Evolutionary conservation across 2,329 filamentous ascomycete species (phyloP), one percentile per base, ranked within the genome.

Genomic region (Aspergillus awamori): DNA sequence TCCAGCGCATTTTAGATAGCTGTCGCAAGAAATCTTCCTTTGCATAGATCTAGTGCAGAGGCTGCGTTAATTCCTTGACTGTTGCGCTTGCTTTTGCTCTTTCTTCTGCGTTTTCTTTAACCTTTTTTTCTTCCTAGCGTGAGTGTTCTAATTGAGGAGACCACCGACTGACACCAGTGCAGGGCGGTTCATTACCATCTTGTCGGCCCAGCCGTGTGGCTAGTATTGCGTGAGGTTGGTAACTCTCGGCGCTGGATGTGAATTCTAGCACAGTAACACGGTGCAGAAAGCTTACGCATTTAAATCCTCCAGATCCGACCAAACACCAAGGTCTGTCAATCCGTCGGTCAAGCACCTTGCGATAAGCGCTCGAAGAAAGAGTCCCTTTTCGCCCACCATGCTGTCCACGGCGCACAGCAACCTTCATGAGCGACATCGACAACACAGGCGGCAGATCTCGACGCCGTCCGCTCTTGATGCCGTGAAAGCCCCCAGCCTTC

Each of bases 401-500:
- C 88, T 93, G 88, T 90, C 90, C 81, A 88, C 89, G 82, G 83
- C 86, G 77, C 83, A 86, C 74, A 87, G 84, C 80, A 87, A 83
- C 83, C 87, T 92, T 82, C 88, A 91, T 77, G 85, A 85, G 79
- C 88, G 88, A 78, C 86, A 88, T 77, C 86, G 87, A 81, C 85
- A 87, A 80, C 92, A 96, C 81, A 86, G 91, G 78, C 90, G 93
- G 81, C 92, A 96, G 83, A 89, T 91, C 74, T 97, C 93, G 73
- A 94, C 91, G 74, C 91, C 91, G 67, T 86, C 85, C 78, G 86
- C 85, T 76, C 91, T 91, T 80, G 91, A 94, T 77, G 86, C 87
- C 72, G 85, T 87, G 75, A 90, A 88, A 84, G 86, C 88, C 80
- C 85, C 79, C 74, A 83, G 83, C 80, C 83, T 90, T 80, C 86